A percentile compares a stretch with the other conserved stretches of the same genome.
These are phyloP conservation scores for Niebla homalea DNA, from an alignment of 495 filamentous ascomycete species.

Conservation along the genomic window DNA sequence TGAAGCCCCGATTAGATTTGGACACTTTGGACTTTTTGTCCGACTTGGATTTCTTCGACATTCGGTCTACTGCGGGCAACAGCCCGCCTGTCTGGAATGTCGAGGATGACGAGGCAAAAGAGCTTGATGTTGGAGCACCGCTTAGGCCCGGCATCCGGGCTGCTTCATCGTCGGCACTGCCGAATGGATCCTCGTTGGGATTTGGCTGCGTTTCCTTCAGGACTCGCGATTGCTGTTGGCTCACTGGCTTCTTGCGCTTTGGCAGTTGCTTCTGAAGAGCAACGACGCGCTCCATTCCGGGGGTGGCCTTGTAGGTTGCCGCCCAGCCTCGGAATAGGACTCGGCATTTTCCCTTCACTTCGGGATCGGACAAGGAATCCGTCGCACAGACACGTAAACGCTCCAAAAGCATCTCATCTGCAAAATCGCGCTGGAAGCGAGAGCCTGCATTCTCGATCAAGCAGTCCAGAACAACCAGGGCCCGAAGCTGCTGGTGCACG, in stretches of 20 bases:
- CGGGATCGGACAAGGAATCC: slow-evolving; percentile 68
- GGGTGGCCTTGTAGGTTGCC: slow-evolving; percentile 62
- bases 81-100: slow-evolving; percentile 16
- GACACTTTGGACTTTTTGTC: slow-evolving; percentile 35
- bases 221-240: slow-evolving; percentile 67
- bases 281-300: slow-evolving; percentile 67
- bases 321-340: slow-evolving; percentile 84
- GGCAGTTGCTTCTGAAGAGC: slow-evolving; percentile 70
- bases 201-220: slow-evolving; percentile 58
- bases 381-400: slow-evolving; percentile 78
- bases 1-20: slow-evolving; percentile 45
- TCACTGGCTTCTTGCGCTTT: slow-evolving; percentile 47
- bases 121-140: not conserved
- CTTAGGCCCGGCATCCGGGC: not conserved
- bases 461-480: slow-evolving; percentile 82
- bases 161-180: slow-evolving; percentile 19
- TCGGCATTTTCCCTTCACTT: slow-evolving; percentile 76
- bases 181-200: slow-evolving; percentile 46
- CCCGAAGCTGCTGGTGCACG: slow-evolving; percentile 78
- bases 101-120: slow-evolving; percentile 10
- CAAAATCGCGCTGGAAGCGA: slow-evolving; percentile 76
- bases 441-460: slow-evolving; percentile 89
- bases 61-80: slow-evolving; percentile 15
- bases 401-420: slow-evolving; percentile 87
- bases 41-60: slow-evolving; percentile 14